Conservation (phyloP, 495 filamentous ascomycete genomes). For the Neurospora tetrasperma region DNA sequence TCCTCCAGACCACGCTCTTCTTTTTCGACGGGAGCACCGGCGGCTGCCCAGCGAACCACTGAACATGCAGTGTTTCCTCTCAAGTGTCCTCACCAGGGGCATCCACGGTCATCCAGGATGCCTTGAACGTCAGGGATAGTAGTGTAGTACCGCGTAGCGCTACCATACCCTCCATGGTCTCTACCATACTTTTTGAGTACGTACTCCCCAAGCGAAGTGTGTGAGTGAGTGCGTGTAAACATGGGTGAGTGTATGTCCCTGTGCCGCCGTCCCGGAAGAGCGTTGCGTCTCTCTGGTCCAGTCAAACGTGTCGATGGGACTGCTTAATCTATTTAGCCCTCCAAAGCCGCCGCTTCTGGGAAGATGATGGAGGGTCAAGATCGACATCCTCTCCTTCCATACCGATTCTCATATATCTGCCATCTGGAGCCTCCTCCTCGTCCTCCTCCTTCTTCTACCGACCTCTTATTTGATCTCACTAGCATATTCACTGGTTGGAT, state of each 20-base stretch:
- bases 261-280: not conserved
- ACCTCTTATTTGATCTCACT: slow-evolving; percentile 4
- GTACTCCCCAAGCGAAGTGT: slow-evolving; percentile 3
- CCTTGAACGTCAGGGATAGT: not conserved
- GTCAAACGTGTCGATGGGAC: not conserved
- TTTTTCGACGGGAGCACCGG: slow-evolving; percentile 4
- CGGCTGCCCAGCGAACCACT: slow-evolving; percentile 12
- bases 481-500: not conserved
- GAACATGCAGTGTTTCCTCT: slow-evolving; percentile 1
- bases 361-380: not conserved
- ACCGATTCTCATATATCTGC: slow-evolving; percentile 3
- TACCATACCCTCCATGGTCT: slow-evolving; percentile 6
- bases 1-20: not conserved
- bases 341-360: not conserved
- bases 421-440: slow-evolving; percentile 21
- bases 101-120: not conserved
- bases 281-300: not conserved
- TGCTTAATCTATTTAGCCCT: not conserved
- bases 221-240: not conserved
- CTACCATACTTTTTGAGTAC: not conserved
- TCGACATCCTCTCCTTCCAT: not conserved
- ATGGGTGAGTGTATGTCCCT: not conserved
- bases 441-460: slow-evolving; percentile 11
- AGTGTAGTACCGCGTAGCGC: not conserved
- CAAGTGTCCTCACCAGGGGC: not conserved